These are phyloP conservation scores for Kodamaea sp. DNA, from an alignment of 1,139 yeast genomes.

Conservation along the genomic window DNA sequence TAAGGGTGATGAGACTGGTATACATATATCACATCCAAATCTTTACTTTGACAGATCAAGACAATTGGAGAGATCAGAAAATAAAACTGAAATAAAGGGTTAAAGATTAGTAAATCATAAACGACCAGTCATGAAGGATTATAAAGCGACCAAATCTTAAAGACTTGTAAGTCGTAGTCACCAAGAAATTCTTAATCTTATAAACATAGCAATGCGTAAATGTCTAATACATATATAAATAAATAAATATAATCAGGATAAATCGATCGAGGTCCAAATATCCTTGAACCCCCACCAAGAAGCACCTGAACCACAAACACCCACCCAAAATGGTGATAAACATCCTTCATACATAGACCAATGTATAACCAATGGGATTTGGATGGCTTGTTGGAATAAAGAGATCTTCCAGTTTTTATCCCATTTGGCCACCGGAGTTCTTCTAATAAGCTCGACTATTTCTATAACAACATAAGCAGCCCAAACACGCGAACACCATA, in stretches of 20 bases:
- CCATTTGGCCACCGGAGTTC: constrained; percentile 39
- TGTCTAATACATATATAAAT: background rate
- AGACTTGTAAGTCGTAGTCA: too few relatives aligned
- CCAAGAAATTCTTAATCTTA: too few relatives aligned
- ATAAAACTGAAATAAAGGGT: background rate
- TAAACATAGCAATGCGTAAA: too few relatives aligned
- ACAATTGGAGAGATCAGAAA: constrained; percentile 29
- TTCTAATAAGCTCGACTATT: constrained; percentile 40
- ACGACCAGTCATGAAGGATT: too few relatives aligned
- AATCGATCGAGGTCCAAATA: constrained; percentile 37
- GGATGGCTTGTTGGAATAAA: constrained; percentile 41
- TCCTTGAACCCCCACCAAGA: constrained; percentile 45
- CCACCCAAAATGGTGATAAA: constrained; percentile 50
- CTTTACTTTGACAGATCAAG: constrained; percentile 77
- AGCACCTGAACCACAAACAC: constrained; percentile 45
- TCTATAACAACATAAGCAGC: constrained; percentile 50
- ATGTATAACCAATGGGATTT: constrained; percentile 54
- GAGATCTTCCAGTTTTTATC: constrained; percentile 34
- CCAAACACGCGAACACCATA: constrained; percentile 57
- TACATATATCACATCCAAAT: constrained; percentile 79
- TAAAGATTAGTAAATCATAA: too few relatives aligned
- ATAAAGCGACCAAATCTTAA: too few relatives aligned
- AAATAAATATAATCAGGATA: constrained; percentile 12
- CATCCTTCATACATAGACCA: constrained; percentile 58
- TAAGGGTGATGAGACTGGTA: constrained; percentile 35